Evolutionary conservation across 2,329 filamentous ascomycete genomes (phyloP), one percentile per base, ranked within the genome.

Genomic region (Leptographium radiaticola): DNA sequence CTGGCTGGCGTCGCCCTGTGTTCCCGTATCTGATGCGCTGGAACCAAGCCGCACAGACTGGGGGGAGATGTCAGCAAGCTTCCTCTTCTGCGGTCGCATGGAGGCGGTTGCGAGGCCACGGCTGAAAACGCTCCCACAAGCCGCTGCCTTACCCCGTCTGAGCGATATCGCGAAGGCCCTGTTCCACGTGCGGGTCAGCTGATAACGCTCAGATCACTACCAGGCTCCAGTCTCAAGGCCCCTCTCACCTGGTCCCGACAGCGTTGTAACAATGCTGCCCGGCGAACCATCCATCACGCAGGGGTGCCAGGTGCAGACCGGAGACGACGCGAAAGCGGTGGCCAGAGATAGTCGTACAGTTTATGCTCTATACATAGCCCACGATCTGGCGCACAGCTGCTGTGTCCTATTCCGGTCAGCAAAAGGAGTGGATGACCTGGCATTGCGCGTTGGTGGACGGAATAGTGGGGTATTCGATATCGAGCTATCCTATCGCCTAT

Each of bases 31-130:
- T 11, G 52, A 51, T 8, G 49, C 49, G 38, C 36, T 51, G 45
- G 45, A 53, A 25, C 45, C 52, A 7, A 47, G 39, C 45, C 45
- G 45, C 38, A 53, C 46, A 25, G 52, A 53, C 52, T 53, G 39
- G 8, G n/a, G 20, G n/a, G 18, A 11, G n/a, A 48, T 47, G 45
- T 47, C 45, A 33, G 45, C 45, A 18, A 25, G 42, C n/a, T 25
- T 44, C 18, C 42, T 44, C 42, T 44, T 44, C 42, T 9, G 42
- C 12, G 42, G 20, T 9, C 18, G 42, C 42, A 44, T 44, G 7
- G 18, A 25, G 18, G 25, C 34, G 34, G 34, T 36, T 36, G 34
- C 34, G 12, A 13, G 34, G 34, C 34, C 39, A 42, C 43, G 12
- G 43, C 6, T 2, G 6, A 30, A 20, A 30, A n/a, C 34, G 8